Conservation (phyloP, 2,329 filamentous ascomycete genomes). For the Ophiostoma angusticollis region DNA sequence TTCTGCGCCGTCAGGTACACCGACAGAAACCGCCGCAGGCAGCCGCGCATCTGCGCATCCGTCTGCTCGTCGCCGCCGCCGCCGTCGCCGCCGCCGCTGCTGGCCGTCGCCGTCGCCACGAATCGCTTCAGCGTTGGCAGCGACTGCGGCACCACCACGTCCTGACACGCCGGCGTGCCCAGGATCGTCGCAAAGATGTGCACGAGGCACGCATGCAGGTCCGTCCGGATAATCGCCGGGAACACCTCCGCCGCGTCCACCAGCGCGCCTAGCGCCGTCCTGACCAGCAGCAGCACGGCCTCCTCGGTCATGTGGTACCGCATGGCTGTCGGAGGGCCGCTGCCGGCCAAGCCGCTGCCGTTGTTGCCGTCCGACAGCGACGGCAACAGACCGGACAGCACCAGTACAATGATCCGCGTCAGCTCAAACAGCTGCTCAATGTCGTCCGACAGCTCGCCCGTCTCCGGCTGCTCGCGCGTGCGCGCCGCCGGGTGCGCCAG, state of each 20-base stretch:
- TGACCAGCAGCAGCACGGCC: constrained; percentile 70
- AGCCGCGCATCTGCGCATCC: constrained; percentile 63
- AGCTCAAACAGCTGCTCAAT: constrained; percentile 97
- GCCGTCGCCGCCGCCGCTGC: constrained; percentile 41
- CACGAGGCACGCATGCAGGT: constrained; percentile 89
- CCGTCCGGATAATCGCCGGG: constrained; percentile 89
- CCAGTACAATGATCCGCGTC: constrained; percentile 88
- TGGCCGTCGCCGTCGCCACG: constrained; percentile 58
- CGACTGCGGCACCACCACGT: constrained; percentile 76
- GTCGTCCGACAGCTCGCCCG: constrained; percentile 80
- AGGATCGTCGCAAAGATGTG: constrained; percentile 94
- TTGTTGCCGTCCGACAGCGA: constrained; percentile 49
- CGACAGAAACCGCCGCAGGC: constrained; percentile 67
- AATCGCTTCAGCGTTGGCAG: constrained; percentile 89
- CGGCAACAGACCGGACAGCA: constrained; percentile 76
- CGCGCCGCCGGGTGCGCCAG: constrained; percentile 83
- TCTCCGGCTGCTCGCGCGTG: constrained; percentile 49
- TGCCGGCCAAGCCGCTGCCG: background rate
- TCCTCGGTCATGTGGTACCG: constrained; percentile 67
- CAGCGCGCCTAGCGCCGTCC: constrained; percentile 69
- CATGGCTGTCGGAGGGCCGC: constrained; percentile 24
- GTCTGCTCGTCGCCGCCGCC: constrained; percentile 35
- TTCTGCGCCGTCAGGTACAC: constrained; percentile 68
- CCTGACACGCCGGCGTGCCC: constrained; percentile 75
- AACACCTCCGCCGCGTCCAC: constrained; percentile 94